Evolutionary conservation across 495 filamentous ascomycete genomes (phyloP), one percentile per base, ranked within the genome.

Genomic region (Talaromyces proteolyticus): DNA sequence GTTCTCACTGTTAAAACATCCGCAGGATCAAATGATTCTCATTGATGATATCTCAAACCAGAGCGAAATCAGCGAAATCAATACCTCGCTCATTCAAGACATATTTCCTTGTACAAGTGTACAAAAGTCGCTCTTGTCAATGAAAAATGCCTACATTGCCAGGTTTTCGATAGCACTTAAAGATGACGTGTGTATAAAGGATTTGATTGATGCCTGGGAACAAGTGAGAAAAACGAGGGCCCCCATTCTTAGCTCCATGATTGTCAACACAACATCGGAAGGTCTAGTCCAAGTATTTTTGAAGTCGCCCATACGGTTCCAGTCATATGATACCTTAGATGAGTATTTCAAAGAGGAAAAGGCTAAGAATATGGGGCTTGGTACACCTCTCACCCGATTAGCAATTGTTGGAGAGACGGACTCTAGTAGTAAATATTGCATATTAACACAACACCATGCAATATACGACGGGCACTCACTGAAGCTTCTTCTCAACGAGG

Each of bases 121-220:
- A 5, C 80, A 83, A 57, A 77, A 78, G 53, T 76, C 70, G 0
- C 62, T 83, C 12, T 67, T 79, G 6, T 73, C 76, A 0, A 51
- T 53, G 26, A 58, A 60, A 24, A 45, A 53, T 0, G 43, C 58
- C 0, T 74, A 72, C 24, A 53, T 68, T 1, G 59, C 61, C 8
- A 62, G 62, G 36, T 44, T 49, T 10, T 49, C 65, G 1, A 62
- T 59, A 47, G 16, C 26, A 12, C 47, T 76, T 6, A 52, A 59
- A 7, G 39, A 42, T 0, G 37, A 50, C 16, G 51, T 70, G 12
- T 54, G 60, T 40, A 18, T 67, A 4, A 43, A 60, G 18, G 49
- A 52, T 0, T 71, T 74, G 47, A 57, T 58, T 19, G 14, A 22
- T 0, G 67, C 72, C 0, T 79, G 73, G 69, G 47, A 66, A 1